Evolutionary conservation across 2,329 filamentous ascomycete species (phyloP).

Genomic region (Fusarium sterilihyphosum): DNA sequence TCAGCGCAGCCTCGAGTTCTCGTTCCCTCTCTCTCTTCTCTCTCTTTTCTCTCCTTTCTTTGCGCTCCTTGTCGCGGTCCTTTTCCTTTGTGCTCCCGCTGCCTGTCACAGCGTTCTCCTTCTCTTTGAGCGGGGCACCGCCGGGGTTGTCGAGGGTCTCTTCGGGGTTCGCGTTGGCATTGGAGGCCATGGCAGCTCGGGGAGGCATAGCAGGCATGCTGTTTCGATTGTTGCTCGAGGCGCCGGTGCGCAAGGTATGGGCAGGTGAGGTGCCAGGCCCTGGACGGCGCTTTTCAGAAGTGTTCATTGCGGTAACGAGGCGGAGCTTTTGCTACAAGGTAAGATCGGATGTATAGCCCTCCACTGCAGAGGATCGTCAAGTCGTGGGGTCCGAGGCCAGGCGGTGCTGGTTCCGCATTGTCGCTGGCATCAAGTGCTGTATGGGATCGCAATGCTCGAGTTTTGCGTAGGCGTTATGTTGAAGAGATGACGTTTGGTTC

Average conservation of each 20-base stretch:
- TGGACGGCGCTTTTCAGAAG: slow-evolving; percentile 57
- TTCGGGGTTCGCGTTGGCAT: slow-evolving; percentile 35
- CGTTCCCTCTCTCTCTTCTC: slow-evolving; percentile 39
- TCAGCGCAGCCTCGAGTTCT: slow-evolving; percentile 46
- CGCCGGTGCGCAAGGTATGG: slow-evolving; percentile 35
- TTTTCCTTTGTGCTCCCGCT: slow-evolving; percentile 45
- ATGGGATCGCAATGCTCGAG: slow-evolving; percentile 1
- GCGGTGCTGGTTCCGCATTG: slow-evolving; percentile 45
- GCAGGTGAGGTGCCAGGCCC: slow-evolving; percentile 41
- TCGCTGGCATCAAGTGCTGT: slow-evolving; percentile 37
- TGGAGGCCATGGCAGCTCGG: slow-evolving; percentile 43
- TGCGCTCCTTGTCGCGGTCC: slow-evolving; percentile 44
- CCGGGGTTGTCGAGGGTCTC: slow-evolving; percentile 42
- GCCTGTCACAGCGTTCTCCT: slow-evolving; percentile 46
- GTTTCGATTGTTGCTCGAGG: slow-evolving; percentile 44
- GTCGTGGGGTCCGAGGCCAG: slow-evolving; percentile 42
- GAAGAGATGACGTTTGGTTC: slow-evolving; percentile 22
- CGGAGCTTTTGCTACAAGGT: slow-evolving; percentile 15
- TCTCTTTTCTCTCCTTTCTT: slow-evolving; percentile 39
- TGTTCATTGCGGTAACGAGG: slow-evolving; percentile 48
- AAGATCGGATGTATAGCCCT: slow-evolving; percentile 18
- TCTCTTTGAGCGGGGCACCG: slow-evolving; percentile 43
- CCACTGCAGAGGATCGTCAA: slow-evolving; percentile 38
- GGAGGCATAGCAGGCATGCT: slow-evolving; percentile 46
- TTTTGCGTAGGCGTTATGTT: neutral